phyloP scores from a whole-genome alignment of 208 protist species.

The Tritrichomonas foetus region DNA sequence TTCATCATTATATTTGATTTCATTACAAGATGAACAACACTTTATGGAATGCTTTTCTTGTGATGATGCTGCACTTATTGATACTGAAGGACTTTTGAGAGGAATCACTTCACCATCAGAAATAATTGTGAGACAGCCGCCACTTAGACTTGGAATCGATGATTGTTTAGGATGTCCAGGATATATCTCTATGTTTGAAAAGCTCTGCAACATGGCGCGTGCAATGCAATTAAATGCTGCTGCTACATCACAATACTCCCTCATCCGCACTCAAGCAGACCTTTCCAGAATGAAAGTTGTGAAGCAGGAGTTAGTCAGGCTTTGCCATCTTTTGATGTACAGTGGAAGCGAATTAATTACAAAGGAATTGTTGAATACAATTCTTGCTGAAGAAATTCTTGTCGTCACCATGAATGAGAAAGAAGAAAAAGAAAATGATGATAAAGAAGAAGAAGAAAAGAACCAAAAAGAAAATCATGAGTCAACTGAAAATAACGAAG shows the following conservation, averaged over 20 bases:
- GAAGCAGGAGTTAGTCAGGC: background rate
- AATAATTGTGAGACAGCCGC: background rate
- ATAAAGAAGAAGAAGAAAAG: background rate
- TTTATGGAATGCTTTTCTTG: background rate
- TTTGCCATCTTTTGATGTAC: background rate
- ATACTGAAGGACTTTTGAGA: background rate
- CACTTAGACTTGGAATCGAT: background rate
- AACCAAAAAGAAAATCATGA: background rate
- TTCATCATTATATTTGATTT: background rate
- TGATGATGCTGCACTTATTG: background rate
- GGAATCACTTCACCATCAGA: background rate
- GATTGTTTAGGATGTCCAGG: background rate
- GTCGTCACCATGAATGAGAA: background rate
- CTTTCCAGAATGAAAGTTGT: background rate
- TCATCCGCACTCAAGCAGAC: background rate
- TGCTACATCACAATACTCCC: background rate
- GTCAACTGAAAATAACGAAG: background rate
- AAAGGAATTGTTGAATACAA: background rate
- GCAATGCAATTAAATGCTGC: background rate
- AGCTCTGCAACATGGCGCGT: background rate
- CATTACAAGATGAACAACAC: background rate
- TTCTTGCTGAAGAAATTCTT: background rate
- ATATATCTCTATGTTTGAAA: background rate
- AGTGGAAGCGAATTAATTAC: background rate
- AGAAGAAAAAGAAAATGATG: background rate